Evolutionary conservation across 805 yeast species (phyloP), one percentile per base, ranked within the genome.

Genomic region (Wickerhamomyces mucosus): DNA sequence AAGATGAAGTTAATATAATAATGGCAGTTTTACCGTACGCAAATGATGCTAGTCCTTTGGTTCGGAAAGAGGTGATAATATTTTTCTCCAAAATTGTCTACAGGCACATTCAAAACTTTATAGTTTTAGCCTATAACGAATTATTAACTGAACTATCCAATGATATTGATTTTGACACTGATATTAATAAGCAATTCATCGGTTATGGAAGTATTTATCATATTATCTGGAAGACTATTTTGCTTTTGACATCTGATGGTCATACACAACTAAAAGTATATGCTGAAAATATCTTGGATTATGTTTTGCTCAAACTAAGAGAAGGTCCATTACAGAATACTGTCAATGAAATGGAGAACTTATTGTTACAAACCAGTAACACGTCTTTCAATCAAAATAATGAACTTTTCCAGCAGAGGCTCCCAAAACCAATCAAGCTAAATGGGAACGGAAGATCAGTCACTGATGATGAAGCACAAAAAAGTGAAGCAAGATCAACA

Each of bases 31-130:
- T 88, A 19, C 63, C 72, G 11, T 56, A 83, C 19, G 67, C 85
- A 3, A 78, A 81, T 28, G 97, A 92, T 56, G 97, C 95, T 0
- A 82, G 95, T 0, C 75, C 95, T 0, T 58, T 89, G 42, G 96
- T 92, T 2, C 61, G 98, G 35, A 75, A 85, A 40, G 97, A 92
- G 51, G 70, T 84, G 8, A 73, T 82, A 6, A 75, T 78, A 17
- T 82, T 82, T 46, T 69, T 86, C 33, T 80, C 92, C 23, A 71
- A 76, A 28, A 75, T 84, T 50, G 80, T 86, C 10, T 56, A 69
- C 35, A 75, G 75, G 26, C 79, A 86, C 53, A 58, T 69, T 16
- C 72, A 75, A 36, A 81, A 83, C 47, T 88, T 89, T 47, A 53
- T 86, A 33, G 92, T 89, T 2, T 78, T 88, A 37, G 95, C 96